phyloP scores from a whole-genome alignment of 116 monocot species.

The Dioscorea cayenensis region DNA sequence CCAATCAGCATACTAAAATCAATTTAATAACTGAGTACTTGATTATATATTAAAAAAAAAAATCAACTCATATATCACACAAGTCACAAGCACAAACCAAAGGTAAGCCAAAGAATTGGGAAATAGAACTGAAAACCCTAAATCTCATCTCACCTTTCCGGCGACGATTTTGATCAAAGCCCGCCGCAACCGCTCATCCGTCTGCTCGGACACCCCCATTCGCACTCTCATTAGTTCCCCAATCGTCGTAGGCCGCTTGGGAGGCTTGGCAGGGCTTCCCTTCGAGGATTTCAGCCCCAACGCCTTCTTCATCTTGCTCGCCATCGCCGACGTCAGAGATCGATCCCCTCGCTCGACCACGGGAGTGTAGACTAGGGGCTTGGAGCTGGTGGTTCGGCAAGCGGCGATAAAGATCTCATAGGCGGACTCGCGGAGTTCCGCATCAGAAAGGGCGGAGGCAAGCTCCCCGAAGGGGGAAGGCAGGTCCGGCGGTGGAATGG shows the following conservation, averaged over 20 bases:
- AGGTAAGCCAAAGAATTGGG: no score
- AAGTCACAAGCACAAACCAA: no score
- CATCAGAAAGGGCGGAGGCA: slow-evolving; percentile 29
- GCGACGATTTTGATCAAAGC: slow-evolving; percentile 75
- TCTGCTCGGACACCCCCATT: slow-evolving; percentile 74
- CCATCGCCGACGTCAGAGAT: slow-evolving; percentile 82
- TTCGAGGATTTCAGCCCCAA: slow-evolving; percentile 63
- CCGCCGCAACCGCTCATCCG: slow-evolving; percentile 68
- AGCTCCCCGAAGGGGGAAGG: slow-evolving; percentile 62
- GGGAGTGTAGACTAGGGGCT: slow-evolving; percentile 61
- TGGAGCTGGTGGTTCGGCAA: slow-evolving; percentile 58
- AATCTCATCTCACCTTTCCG: slow-evolving; percentile 44
- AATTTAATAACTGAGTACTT: no score
- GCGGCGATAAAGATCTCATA: slow-evolving; percentile 87
- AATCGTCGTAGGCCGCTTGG: slow-evolving; percentile 41
- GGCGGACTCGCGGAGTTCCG: slow-evolving; percentile 58
- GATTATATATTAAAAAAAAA: no score
- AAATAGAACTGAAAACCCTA: neutral
- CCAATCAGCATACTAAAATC: no score
- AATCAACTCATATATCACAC: no score
- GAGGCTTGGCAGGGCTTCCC: slow-evolving; percentile 16
- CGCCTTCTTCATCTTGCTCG: slow-evolving; percentile 99
- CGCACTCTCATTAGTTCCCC: slow-evolving; percentile 90
- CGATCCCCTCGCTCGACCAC: slow-evolving; percentile 35
- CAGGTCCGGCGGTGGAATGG: slow-evolving; percentile 14